Base-by-base conservation (phyloP, 2,329 filamentous ascomycete genomes). In the Ambrosiella cleistominuta region DNA sequence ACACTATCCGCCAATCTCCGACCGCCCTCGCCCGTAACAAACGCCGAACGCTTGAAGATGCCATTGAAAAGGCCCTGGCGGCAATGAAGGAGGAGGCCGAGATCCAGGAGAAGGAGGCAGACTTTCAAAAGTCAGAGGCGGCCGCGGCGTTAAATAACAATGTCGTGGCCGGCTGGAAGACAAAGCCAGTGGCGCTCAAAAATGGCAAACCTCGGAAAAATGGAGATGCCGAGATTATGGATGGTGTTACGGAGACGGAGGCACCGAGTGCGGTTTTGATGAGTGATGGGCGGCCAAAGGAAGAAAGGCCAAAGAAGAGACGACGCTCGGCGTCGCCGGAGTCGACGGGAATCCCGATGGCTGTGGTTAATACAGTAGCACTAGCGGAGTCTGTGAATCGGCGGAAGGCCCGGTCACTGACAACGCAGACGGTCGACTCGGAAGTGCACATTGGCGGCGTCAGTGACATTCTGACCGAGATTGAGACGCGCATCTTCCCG, bases 11-110 rank as follows among this genome's bases (percentile, higher is more conserved):
- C 64, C 73, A 75, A 55, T 95, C 89, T 12, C 96, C 96, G 68
- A 95, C 89, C 0, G 89, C 85, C 64, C 71, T 97, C 19, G 88
- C 86, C 62, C 77, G 93, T 19, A 82, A 86, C 63, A 88, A 88
- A 44, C 95, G 93, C 69, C 83, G 82, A 61, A 75, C 85, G 0
- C 72, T 97, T 1, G 87, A 95, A 68, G 86, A 93, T 62, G 85
- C 86, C 40, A 88, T 97, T 62, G 88, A 95, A 62, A 77, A 88
- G 7, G 88, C 90, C 0, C 72, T 96, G 13, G 79, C 83, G 7
- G 80, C 88, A 15, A 74, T 91, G 4, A 84, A 82, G 63, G 80
- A 87, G 63, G 75, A 66, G 63, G 67, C 65, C 9, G 68, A 71
- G 36, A 59, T 61, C 19, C 40, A 54, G 7, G 62, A 61, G 1